phyloP scores from a whole-genome alignment of 2,329 filamentous ascomycete genomes.

The Colletotrichum gigasporum region DNA sequence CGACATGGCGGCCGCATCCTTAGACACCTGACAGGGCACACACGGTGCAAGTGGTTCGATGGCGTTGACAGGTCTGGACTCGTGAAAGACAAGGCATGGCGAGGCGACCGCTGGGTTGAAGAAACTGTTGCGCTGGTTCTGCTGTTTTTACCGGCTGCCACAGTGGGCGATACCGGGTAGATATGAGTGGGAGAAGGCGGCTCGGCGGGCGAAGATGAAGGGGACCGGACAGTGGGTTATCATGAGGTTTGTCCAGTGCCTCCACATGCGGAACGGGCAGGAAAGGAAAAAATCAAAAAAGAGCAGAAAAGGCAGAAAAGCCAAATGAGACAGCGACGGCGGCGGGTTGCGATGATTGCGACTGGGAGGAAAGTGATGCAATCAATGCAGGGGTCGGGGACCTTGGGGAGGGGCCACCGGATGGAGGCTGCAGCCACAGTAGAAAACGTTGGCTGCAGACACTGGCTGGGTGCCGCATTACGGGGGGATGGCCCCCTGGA shows the following conservation, averaged over 20 bases:
- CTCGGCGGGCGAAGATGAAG: conserved; percentile 2
- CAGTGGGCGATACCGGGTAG: background rate
- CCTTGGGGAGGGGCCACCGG: background rate
- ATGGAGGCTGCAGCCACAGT: conserved; percentile 12
- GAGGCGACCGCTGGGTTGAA: background rate
- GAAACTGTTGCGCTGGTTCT: background rate
- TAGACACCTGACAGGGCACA: conserved; percentile 5
- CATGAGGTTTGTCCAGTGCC: background rate
- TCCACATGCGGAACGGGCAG: background rate
- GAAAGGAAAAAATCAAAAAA: background rate
- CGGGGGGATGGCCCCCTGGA: conserved; percentile 2
- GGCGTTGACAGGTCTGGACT: conserved; percentile 28
- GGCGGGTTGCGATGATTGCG: conserved; percentile 14
- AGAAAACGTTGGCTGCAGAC: conserved; percentile 1
- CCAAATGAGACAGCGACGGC: background rate
- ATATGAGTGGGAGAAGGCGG: background rate
- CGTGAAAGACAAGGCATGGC: conserved; percentile 5
- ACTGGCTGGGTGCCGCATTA: conserved; percentile 12
- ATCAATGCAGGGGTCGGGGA: conserved; percentile 32
- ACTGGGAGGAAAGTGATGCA: conserved; percentile 32
- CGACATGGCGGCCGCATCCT: conserved; percentile 19
- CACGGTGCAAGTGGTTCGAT: conserved; percentile 25
- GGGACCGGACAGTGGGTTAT: background rate
- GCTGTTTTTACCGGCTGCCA: background rate
- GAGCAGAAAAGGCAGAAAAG: background rate